A percentile compares a stretch with the other conserved stretches of the same genome.
These are phyloP conservation scores for Papilionanthe hybrid DNA, from an alignment of 116 monocot genomes.

Conservation along the genomic window DNA sequence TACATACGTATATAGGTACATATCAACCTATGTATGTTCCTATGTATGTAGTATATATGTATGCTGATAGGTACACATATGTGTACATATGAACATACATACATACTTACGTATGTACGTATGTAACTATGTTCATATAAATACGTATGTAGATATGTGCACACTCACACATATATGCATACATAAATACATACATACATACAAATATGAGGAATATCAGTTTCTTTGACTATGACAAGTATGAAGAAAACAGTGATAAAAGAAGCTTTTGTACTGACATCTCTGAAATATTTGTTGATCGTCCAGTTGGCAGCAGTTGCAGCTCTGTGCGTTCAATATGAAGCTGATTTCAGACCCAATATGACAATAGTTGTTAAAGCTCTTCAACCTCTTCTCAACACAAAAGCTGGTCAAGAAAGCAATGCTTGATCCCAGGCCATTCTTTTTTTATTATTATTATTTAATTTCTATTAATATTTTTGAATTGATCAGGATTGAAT, in stretches of 20 bases:
- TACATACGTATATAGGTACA: no score
- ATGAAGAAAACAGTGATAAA: neutral
- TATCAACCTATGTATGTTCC: no score
- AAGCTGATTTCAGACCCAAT: conserved; percentile 85
- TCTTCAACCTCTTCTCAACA: conserved; percentile 63
- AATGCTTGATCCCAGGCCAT: neutral
- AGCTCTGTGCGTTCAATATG: conserved; percentile 81
- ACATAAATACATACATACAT: no score
- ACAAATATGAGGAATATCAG: neutral
- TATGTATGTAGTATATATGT: no score
- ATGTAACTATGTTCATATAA: no score
- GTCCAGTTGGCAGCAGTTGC: conserved; percentile 74
- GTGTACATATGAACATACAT: no score
- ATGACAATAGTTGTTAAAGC: conserved; percentile 94
- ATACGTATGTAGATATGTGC: no score
- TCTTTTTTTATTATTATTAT: neutral
- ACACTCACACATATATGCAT: no score
- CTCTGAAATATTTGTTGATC: neutral
- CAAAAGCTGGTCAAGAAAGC: conserved; percentile 30
- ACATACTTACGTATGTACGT: no score
- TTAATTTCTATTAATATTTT: neutral
- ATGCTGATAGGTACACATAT: no score
- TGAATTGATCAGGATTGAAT: no score
- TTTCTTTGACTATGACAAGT: neutral
- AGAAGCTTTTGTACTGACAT: neutral